Base-by-base conservation (phyloP, 768 basidiomycete genomes). In the Boletellus ananas region DNA sequence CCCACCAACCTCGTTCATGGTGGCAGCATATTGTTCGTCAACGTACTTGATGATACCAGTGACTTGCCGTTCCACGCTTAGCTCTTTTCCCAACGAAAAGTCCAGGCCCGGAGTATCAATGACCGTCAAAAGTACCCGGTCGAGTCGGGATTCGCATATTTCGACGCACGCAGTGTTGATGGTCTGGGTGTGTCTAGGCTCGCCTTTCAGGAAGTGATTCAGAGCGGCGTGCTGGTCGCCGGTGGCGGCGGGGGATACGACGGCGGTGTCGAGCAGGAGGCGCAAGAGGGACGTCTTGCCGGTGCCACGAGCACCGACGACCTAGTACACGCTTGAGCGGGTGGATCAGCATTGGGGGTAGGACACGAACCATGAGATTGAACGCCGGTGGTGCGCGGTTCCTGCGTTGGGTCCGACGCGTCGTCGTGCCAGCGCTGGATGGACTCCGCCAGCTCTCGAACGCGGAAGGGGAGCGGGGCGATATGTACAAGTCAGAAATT, bases 71-170 rank as follows among this genome's bases (percentile, higher is more conserved):
- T 93, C 91, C 47, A 93, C 75, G 65, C 77, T 81, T 52, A 94
- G 70, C 67, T 91, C 90, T 55, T 76, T 79, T 33, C 88, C 85
- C 43, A 80, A 76, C 37, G 74, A 59, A 64, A 90, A 90, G 62
- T 91, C 89, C 43, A 92, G 70, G 6, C 90, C 90, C 25, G 90
- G 90, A 2, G 91, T 93, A 59, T 94, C 90, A 54, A 90, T 86
- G 49, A 89, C 87, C 13, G 85, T 85, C 58, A 94, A 78, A 20
- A 85, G 67, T 40, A 93, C 73, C 34, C 90, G 77, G 65, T 93
- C 90, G 58, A 83, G 86, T 56, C 83, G 80, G 40, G 85, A 88
- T 68, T 93, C 91, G 74, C 79, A 83, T 49, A 92, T 89, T 69
- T 93, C 91, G 39, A 90, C 73, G 55, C 80, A 83, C 3, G 84